These are phyloP conservation scores for Lactifluus echinatus DNA, from an alignment of 768 basidiomycete genomes.

Conservation along the genomic window DNA sequence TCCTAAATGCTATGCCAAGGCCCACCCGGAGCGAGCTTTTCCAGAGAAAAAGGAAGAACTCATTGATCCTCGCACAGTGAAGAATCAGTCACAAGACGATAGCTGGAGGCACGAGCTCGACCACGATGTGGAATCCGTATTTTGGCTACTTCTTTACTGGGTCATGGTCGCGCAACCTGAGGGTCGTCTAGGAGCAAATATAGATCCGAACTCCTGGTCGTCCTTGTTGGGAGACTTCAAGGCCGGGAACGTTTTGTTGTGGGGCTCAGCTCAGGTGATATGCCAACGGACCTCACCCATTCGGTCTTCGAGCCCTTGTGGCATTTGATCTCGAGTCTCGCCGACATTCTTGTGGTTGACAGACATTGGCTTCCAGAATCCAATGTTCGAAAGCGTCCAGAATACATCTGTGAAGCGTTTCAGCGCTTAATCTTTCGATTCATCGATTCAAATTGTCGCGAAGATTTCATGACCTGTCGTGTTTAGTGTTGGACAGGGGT, in stretches of 20 bases:
- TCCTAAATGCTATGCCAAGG: background rate
- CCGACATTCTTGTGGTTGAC: background rate
- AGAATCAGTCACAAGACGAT: background rate
- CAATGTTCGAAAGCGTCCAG: background rate
- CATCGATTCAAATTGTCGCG: too few species aligned
- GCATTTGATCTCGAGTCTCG: background rate
- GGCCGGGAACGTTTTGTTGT: background rate
- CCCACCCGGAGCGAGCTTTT: background rate
- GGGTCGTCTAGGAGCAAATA: background rate
- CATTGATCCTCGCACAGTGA: background rate
- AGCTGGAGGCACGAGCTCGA: background rate
- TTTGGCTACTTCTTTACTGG: conserved; percentile 4
- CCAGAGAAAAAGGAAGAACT: background rate
- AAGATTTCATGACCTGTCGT: too few species aligned
- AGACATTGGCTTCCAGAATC: background rate
- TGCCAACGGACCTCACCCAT: background rate
- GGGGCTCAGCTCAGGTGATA: background rate
- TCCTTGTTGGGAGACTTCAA: background rate
- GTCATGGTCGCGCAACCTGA: background rate
- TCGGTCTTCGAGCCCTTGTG: background rate
- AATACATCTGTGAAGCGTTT: background rate
- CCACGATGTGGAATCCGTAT: background rate
- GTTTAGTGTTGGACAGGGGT: too few species aligned
- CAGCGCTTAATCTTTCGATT: background rate
- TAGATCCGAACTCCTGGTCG: background rate